Evolutionary conservation across 2,329 filamentous ascomycete genomes (phyloP).

Genomic region (Ceratocystis harringtonii): DNA sequence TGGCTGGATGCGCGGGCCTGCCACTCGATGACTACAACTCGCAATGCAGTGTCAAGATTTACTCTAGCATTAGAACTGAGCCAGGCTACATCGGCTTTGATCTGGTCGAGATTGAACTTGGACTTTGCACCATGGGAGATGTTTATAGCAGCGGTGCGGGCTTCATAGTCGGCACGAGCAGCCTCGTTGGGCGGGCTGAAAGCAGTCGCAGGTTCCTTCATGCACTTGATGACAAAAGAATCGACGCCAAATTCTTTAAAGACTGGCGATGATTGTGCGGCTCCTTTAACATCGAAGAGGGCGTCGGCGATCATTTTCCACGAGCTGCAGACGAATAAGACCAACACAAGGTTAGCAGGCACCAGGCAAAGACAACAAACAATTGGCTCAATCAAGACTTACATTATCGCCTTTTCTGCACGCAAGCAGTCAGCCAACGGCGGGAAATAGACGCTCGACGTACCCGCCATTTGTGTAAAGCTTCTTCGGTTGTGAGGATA

Average conservation of each 20-base stretch:
- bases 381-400: constrained; percentile 26
- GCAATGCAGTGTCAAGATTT: constrained; percentile 67
- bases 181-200: constrained; percentile 48
- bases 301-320: constrained; percentile 46
- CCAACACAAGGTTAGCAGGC: background rate
- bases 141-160: constrained; percentile 75
- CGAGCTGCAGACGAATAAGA: constrained; percentile 30
- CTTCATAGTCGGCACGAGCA: constrained; percentile 60
- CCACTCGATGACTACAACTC: constrained; percentile 68
- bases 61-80: constrained; percentile 63
- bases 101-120: constrained; percentile 56
- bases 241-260: constrained; percentile 59
- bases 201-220: constrained; percentile 52
- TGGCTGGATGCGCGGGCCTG: constrained; percentile 64
- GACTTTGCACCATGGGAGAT: constrained; percentile 52
- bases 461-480: constrained; percentile 46
- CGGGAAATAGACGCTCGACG: constrained; percentile 64
- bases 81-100: constrained; percentile 80
- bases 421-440: constrained; percentile 72
- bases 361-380: background rate
- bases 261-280: constrained; percentile 37
- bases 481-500: background rate
- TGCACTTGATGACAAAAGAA: constrained; percentile 48
- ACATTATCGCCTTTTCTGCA: constrained; percentile 69
- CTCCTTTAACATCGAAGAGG: constrained; percentile 40